phyloP scores from a whole-genome alignment of 192 early-diverging fungal species.

The Umbelopsis vinacea region DNA sequence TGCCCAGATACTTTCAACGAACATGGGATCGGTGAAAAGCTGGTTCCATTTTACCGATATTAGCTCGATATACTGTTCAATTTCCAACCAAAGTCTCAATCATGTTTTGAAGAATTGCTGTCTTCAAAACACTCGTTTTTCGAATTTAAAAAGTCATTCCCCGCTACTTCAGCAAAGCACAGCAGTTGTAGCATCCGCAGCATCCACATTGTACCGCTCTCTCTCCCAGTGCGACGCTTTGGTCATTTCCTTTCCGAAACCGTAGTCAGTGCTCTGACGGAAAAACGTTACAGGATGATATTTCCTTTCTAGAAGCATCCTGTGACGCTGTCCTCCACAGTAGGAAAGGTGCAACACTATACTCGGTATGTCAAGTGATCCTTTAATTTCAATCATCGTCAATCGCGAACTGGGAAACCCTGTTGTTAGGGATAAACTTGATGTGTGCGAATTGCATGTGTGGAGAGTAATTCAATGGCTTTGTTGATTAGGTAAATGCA shows the following conservation, averaged over 20 bases:
- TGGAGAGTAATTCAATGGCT: not conserved
- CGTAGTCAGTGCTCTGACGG: too few species aligned
- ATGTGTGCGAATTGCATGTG: not conserved
- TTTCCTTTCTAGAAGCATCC: slow-evolving; percentile 5
- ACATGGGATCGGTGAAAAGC: not conserved
- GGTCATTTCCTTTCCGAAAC: too few species aligned
- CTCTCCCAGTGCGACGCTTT: too few species aligned
- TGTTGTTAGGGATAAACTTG: not conserved
- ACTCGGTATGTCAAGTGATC: not conserved
- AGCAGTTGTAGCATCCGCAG: too few species aligned
- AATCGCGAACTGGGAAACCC: not conserved
- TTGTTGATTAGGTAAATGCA: not conserved
- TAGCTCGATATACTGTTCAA: not conserved
- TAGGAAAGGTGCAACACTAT: not conserved
- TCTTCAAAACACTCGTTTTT: too few species aligned
- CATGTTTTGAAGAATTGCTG: too few species aligned
- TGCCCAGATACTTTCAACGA: not conserved
- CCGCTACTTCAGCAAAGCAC: not conserved
- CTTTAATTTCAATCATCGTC: not conserved
- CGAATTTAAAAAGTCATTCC: not conserved
- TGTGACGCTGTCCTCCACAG: not conserved
- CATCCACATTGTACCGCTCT: too few species aligned
- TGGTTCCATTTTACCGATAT: not conserved
- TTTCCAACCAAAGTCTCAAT: too few species aligned
- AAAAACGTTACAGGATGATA: not conserved